A percentile compares a stretch with the other conserved stretches of the same genome.
Conservation (phyloP, 495 filamentous ascomycete genomes). For the Aspergillus bridgeri region DNA sequence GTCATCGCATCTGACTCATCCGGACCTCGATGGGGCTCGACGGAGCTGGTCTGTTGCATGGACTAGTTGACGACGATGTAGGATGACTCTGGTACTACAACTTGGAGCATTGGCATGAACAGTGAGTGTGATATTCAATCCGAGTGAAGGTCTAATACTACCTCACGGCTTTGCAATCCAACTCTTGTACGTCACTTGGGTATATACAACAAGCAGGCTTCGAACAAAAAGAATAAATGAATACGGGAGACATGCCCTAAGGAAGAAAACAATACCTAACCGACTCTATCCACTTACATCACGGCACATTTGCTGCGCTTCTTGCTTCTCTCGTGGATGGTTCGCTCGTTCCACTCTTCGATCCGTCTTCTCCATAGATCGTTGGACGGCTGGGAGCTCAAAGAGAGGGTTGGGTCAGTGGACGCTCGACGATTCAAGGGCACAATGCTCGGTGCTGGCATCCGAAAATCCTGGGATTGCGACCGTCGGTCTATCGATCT, state of each 20-base stretch:
- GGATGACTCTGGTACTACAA: neutral
- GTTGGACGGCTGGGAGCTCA: slow-evolving; percentile 30
- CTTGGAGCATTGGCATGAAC: neutral
- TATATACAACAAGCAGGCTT: slow-evolving; percentile 8
- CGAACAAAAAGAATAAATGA: neutral
- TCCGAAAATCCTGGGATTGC: slow-evolving; percentile 19
- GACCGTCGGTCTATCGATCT: slow-evolving; percentile 13
- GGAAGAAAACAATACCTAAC: neutral
- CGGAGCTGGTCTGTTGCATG: neutral
- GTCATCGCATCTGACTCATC: neutral
- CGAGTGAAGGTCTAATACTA: neutral
- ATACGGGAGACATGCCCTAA: neutral
- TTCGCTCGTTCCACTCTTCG: slow-evolving; percentile 44
- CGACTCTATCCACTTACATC: slow-evolving; percentile 28
- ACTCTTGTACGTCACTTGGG: neutral
- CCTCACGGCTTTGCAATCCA: neutral
- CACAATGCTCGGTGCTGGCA: slow-evolving; percentile 5
- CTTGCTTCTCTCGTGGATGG: slow-evolving; percentile 36
- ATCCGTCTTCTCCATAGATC: slow-evolving; percentile 44
- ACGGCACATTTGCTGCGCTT: slow-evolving; percentile 37
- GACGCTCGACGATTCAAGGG: slow-evolving; percentile 34
- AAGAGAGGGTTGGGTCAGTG: slow-evolving; percentile 33
- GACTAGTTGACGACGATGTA: neutral
- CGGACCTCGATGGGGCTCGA: too few species aligned
- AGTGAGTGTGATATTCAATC: neutral